Base-by-base conservation (phyloP, 441 rosid genomes). In the Flueggea neowawraea region DNA sequence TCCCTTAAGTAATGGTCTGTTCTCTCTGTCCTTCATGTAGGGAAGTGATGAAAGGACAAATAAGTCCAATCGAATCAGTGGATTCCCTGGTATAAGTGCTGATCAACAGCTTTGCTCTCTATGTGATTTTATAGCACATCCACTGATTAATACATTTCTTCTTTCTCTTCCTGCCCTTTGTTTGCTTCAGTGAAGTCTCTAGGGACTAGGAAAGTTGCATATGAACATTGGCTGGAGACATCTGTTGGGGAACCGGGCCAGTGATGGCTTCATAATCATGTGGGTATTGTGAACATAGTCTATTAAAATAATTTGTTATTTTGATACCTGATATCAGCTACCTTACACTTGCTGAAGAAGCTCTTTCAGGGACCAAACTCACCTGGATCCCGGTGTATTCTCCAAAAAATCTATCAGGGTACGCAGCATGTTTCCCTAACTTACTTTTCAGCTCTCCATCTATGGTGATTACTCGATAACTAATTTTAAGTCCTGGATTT, bases 101-200 rank as follows among this genome's bases (percentile, higher is more conserved):
- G 33, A 60, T 15, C 15, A 45, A 45, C 54, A 16, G 56, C 31
- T 54, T 41, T 16, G 44, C 55, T 50, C 5, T 55, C n/a, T 39
- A 6, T 6, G 22, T 22, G 28, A 3, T 56, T 56, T 39, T 9
- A 31, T 11, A 36, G 10, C 15, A 8, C 16, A 8, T 36, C 4
- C 60, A 56, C 3, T 31, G 13, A 56, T 49, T 31, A 7, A 5
- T 11, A 36, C 10, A n/a, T 31, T 8, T 4, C 8, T 31, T 2
- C 28, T 22, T 22, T 22, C 2, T 2, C 28, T 22, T 22, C 28
- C 28, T 2, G 1, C 22, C 51, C 51, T 48, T 16, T 67, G 61
- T 63, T 82, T n/a, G n/a, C n/a, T n/a, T 77, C 85, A 89, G 97
- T 78, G 55, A 80, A 76, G 65, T 56, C 66, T 55, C 78, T 76